These are phyloP conservation scores for Ophidiomyces ophidiicola DNA, from an alignment of 2,329 filamentous ascomycete genomes.

Conservation along the genomic window DNA sequence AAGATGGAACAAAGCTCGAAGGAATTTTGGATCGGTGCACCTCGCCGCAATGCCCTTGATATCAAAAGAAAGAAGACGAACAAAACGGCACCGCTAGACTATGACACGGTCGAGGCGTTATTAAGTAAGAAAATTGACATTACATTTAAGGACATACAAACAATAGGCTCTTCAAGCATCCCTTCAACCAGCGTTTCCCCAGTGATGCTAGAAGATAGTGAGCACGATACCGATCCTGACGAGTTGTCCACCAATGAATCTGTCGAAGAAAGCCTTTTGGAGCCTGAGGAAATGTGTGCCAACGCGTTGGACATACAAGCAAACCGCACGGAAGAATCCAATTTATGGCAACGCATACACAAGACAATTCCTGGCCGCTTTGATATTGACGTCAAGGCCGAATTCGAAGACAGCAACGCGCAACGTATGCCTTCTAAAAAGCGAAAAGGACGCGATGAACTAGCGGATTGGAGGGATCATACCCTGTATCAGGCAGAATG, in stretches of 20 bases:
- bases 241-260: neutral
- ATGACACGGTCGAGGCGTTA: conserved; percentile 25
- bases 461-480: conserved; percentile 38
- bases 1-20: conserved; percentile 35
- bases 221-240: neutral
- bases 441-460: conserved; percentile 27
- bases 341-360: conserved; percentile 35
- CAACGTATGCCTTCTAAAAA: conserved; percentile 19
- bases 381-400: conserved; percentile 14
- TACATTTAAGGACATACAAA: neutral
- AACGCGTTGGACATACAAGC: conserved; percentile 38
- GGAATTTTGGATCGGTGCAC: conserved; percentile 41
- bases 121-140: conserved; percentile 12
- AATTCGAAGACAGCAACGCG: conserved; percentile 16
- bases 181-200: neutral
- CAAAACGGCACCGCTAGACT: conserved; percentile 22
- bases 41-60: conserved; percentile 42
- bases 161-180: neutral
- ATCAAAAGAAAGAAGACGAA: conserved; percentile 24
- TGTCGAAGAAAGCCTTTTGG: conserved; percentile 17
- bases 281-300: conserved; percentile 34
- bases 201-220: neutral
- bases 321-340: conserved; percentile 35
- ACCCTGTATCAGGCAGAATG: conserved; percentile 39
- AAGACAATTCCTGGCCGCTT: conserved; percentile 15